Percentiles rank a stretch among this genome's conserved stretches.
These are phyloP conservation scores for Xylaria grammica DNA, from an alignment of 495 filamentous ascomycete species.

Conservation along the genomic window DNA sequence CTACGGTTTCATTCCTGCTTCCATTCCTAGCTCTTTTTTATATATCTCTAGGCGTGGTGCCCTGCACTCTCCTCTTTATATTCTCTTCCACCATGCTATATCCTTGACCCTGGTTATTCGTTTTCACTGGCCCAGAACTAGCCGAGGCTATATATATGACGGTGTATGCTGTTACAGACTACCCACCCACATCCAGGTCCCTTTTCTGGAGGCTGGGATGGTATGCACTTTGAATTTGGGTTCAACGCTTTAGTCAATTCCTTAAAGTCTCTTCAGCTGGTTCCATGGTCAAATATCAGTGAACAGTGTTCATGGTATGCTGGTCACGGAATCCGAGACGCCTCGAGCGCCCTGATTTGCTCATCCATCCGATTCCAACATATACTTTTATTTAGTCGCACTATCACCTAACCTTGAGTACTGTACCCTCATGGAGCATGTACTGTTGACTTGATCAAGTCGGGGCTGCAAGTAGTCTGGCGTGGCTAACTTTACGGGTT, in stretches of 20 bases:
- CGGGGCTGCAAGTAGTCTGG: not conserved
- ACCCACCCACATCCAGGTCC: not conserved
- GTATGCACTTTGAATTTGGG: not conserved
- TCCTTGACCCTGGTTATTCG: constrained; percentile 13
- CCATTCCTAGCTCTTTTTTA: not conserved
- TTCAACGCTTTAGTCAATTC: too few species aligned
- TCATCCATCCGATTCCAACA: not conserved
- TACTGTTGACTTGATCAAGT: not conserved
- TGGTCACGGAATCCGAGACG: not conserved
- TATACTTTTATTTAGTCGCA: not conserved
- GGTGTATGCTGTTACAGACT: not conserved
- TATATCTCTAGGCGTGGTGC: not conserved
- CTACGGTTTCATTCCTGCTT: not conserved
- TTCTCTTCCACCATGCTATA: constrained; percentile 20
- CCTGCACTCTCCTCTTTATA: constrained; percentile 1
- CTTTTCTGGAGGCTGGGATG: not conserved
- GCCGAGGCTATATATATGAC: constrained; percentile 6
- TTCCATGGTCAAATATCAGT: not conserved
- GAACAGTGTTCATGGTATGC: not conserved
- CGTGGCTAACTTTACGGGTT: not conserved
- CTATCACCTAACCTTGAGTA: not conserved
- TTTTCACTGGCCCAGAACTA: constrained; percentile 8
- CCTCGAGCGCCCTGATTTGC: not conserved
- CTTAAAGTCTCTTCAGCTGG: not conserved
- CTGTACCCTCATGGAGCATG: not conserved